These are phyloP conservation scores for Lachancea kluyveri DNA, from an alignment of 805 yeast species.

Conservation along the genomic window DNA sequence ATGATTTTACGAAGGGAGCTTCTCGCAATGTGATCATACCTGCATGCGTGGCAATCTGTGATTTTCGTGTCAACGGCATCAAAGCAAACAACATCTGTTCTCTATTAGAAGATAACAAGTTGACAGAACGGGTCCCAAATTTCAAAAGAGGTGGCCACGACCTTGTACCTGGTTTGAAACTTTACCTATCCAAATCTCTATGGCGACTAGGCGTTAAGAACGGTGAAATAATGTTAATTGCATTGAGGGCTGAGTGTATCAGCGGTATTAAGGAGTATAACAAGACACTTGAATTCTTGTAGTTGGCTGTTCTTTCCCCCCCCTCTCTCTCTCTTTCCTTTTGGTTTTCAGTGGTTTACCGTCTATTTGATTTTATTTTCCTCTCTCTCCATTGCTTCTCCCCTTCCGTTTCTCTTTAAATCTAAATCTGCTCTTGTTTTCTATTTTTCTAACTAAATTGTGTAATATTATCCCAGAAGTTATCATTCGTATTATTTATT, in stretches of 20 bases:
- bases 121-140: conserved; percentile 16
- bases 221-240: conserved; percentile 16
- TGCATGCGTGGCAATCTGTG: conserved; percentile 18
- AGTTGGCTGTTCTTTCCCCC: too few relatives aligned
- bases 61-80: conserved; percentile 14
- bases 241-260: conserved; percentile 16
- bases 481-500: too few relatives aligned
- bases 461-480: too few relatives aligned
- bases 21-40: conserved; percentile 11
- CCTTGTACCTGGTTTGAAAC: conserved; percentile 13
- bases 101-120: conserved; percentile 12
- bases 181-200: conserved; percentile 17
- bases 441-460: too few relatives aligned
- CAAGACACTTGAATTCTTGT: conserved; percentile 15
- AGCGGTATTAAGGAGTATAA: conserved; percentile 19
- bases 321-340: too few relatives aligned
- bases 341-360: too few relatives aligned
- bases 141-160: conserved; percentile 8
- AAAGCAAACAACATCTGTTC: conserved; percentile 15
- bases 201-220: conserved; percentile 22
- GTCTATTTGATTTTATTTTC: too few relatives aligned
- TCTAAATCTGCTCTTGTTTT: too few relatives aligned
- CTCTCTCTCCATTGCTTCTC: too few relatives aligned
- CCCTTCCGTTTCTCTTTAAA: too few relatives aligned
- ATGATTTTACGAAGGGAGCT: neutral